A percentile compares a stretch with the other conserved stretches of the same genome.
These are phyloP conservation scores for Physocladia obscura DNA, from an alignment of 192 early-diverging fungal species.

Conservation along the genomic window DNA sequence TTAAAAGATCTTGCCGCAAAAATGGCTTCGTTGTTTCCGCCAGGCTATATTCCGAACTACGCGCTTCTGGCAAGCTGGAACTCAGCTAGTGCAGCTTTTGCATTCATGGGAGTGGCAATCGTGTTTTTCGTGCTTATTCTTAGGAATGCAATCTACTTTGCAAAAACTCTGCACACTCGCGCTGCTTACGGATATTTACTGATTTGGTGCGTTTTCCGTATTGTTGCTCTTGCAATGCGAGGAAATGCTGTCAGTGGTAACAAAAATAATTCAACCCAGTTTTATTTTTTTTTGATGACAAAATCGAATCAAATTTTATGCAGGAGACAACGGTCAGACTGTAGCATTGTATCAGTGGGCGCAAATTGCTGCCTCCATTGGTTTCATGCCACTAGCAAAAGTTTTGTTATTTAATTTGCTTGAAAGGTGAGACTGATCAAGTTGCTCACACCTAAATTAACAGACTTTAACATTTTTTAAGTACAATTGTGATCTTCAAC, in stretches of 20 bases:
- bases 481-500: constrained; percentile 4
- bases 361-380: constrained; percentile 7
- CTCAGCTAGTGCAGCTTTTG: not conserved
- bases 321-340: constrained; percentile 1
- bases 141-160: constrained; percentile 2
- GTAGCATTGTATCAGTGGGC: not conserved
- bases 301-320: not conserved
- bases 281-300: not conserved
- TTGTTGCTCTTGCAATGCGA: not conserved
- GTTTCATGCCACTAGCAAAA: constrained; percentile 22
- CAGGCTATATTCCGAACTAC: constrained; percentile 23
- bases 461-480: not conserved
- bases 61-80: constrained; percentile 7
- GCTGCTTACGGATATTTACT: not conserved
- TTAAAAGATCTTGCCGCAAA: too few relatives aligned
- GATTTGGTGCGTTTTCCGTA: constrained; percentile 1
- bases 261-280: too few relatives aligned
- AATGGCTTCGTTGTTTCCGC: too few relatives aligned
- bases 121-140: not conserved
- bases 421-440: not conserved
- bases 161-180: constrained; percentile 8
- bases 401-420: not conserved
- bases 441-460: not conserved
- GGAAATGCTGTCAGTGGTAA: not conserved
- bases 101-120: not conserved